These are phyloP conservation scores for Neurospora sp. DNA, from an alignment of 495 filamentous ascomycete species.

Conservation along the genomic window DNA sequence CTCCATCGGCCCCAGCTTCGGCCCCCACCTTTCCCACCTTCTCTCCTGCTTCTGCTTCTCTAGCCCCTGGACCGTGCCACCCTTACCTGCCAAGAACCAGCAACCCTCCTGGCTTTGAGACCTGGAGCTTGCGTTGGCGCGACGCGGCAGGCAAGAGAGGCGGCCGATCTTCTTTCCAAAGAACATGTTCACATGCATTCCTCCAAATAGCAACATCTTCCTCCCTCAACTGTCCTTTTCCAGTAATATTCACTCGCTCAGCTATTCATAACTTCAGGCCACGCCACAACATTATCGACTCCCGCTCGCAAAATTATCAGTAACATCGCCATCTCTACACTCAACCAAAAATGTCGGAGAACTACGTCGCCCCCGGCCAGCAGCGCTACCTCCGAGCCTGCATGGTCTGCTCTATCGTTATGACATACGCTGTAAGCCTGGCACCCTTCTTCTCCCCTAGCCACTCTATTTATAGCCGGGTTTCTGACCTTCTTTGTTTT, in stretches of 20 bases:
- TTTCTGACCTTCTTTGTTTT: background rate
- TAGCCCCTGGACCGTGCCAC: background rate
- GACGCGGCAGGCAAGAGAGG: background rate
- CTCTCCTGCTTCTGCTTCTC: background rate
- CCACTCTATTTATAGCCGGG: constrained; percentile 12
- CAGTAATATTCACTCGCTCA: background rate
- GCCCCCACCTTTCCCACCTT: background rate
- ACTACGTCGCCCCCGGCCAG: constrained; percentile 56
- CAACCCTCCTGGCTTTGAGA: background rate
- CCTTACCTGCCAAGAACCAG: background rate
- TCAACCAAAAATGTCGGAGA: constrained; percentile 28
- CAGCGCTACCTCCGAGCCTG: constrained; percentile 84
- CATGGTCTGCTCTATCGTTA: constrained; percentile 95
- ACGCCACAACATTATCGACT: background rate
- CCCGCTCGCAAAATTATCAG: background rate
- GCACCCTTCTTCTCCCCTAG: background rate
- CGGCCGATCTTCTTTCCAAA: background rate
- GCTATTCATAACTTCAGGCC: background rate
- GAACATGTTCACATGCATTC: background rate
- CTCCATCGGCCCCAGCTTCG: background rate
- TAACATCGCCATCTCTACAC: background rate
- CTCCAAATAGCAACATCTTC: background rate
- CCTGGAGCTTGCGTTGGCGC: background rate
- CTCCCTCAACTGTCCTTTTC: background rate
- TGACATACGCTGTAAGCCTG: constrained; percentile 55